These are phyloP conservation scores for Pisolithus orientalis DNA, from an alignment of 768 basidiomycete genomes.

Conservation along the genomic window DNA sequence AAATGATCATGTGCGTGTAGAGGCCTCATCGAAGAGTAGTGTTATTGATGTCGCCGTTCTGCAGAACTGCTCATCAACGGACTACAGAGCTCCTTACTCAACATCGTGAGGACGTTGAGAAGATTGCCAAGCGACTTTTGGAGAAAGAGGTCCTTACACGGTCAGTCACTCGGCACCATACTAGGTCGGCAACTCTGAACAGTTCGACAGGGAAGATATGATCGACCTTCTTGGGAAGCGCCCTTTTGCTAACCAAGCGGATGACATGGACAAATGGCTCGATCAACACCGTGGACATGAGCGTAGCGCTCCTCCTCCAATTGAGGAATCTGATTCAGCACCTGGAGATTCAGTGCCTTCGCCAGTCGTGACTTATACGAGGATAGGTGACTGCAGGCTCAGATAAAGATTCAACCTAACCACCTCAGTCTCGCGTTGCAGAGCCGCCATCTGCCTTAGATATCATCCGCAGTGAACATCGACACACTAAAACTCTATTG, in stretches of 20 bases:
- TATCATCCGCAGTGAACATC: no score
- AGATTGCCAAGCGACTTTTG: conserved; percentile 85
- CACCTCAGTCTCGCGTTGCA: no score
- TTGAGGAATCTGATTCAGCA: conserved; percentile 41
- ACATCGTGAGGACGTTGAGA: conserved; percentile 85
- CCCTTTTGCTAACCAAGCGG: conserved; percentile 68
- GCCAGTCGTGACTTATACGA: conserved; percentile 41
- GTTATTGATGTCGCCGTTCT: conserved; percentile 7
- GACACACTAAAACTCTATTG: no score
- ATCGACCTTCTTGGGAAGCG: conserved; percentile 75
- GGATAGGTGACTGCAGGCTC: conserved; percentile 23
- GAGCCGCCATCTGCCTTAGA: no score
- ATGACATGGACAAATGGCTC: conserved; percentile 98
- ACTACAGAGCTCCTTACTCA: conserved; percentile 76
- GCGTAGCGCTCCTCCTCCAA: conserved; percentile 59
- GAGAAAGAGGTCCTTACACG: conserved; percentile 95
- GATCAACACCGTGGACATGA: conserved; percentile 64
- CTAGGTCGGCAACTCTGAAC: conserved; percentile 3
- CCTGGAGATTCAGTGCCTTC: conserved; percentile 38
- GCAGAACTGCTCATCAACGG: conserved; percentile 70
- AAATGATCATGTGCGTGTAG: conserved; percentile 77
- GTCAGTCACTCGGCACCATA: conserved; percentile 34
- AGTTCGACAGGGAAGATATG: conserved; percentile 70
- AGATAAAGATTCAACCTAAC: no score
- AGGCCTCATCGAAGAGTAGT: neutral